Evolutionary conservation across 768 basidiomycete species (phyloP).

Genomic region (Termitomyces sp.): DNA sequence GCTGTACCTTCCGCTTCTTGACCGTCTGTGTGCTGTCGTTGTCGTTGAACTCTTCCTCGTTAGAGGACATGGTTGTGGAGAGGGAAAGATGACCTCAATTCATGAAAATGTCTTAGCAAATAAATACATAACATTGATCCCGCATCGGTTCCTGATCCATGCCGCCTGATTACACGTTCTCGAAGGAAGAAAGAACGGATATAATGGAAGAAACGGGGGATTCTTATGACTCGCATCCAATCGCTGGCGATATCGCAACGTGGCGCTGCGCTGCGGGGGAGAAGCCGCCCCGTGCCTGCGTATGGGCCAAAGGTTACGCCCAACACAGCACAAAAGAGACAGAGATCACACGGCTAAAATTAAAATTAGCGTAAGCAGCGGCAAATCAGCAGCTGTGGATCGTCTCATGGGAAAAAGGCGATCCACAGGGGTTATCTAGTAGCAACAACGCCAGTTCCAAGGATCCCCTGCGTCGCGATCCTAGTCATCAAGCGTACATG

Average conservation of each 20-base stretch:
- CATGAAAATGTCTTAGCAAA: neutral
- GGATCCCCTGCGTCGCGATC: no score
- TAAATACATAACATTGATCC: slow-evolving; percentile 6
- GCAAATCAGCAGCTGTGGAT: no score
- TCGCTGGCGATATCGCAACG: neutral
- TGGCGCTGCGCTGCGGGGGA: neutral
- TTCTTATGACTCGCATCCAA: neutral
- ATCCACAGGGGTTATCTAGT: no score
- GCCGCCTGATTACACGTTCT: slow-evolving; percentile 10
- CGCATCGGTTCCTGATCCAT: slow-evolving; percentile 10
- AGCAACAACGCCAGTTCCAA: no score
- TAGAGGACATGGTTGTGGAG: slow-evolving; percentile 47
- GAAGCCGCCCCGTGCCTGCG: neutral
- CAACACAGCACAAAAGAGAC: neutral
- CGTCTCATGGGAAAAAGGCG: neutral
- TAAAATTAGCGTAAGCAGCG: no score
- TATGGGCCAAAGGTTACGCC: neutral
- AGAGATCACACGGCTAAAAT: neutral
- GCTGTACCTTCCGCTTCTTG: slow-evolving; percentile 70
- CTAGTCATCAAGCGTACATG: no score
- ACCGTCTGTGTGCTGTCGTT: slow-evolving; percentile 30
- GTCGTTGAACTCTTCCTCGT: slow-evolving; percentile 59
- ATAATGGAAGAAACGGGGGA: neutral
- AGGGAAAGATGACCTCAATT: slow-evolving; percentile 10
- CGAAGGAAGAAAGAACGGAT: neutral